phyloP scores from a whole-genome alignment of 371 early-diverging fungal species.

The Amoeboaphelidium protococcarum region DNA sequence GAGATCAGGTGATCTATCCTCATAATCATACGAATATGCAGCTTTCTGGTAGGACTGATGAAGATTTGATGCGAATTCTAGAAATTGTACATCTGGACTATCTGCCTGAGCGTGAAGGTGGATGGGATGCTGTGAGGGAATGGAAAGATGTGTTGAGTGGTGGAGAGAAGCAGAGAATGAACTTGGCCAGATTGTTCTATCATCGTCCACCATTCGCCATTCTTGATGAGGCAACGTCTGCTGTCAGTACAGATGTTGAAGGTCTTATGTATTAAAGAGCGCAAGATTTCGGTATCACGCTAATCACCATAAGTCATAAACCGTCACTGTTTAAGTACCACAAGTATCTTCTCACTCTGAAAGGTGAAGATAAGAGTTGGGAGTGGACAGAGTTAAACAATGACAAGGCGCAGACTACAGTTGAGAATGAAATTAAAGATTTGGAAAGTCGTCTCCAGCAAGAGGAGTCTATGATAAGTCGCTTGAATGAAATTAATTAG shows the following conservation, averaged over 20 bases:
- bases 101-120: slow-evolving; percentile 15
- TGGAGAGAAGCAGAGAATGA: slow-evolving; percentile 6
- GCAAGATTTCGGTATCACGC: slow-evolving; percentile 17
- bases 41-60: slow-evolving; percentile 13
- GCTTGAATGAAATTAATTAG: background rate
- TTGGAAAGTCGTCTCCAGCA: background rate
- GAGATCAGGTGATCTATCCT: slow-evolving; percentile 18
- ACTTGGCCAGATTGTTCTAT: slow-evolving; percentile 21
- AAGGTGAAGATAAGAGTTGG: background rate
- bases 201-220: slow-evolving; percentile 19
- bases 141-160: slow-evolving; percentile 27
- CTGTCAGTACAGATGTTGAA: slow-evolving; percentile 21
- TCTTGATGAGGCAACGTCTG: slow-evolving; percentile 22
- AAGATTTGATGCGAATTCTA: slow-evolving; percentile 13
- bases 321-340: slow-evolving; percentile 20
- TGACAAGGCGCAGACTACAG: background rate
- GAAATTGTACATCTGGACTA: slow-evolving; percentile 17
- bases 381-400: background rate
- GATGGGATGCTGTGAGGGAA: slow-evolving; percentile 19
- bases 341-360: slow-evolving; percentile 15
- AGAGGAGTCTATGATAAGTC: background rate
- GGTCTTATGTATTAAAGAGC: slow-evolving; percentile 14
- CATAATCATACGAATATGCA: slow-evolving; percentile 14
- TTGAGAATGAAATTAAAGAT: background rate
- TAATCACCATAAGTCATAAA: slow-evolving; percentile 25